Base-by-base conservation (phyloP, 371 early-diverging fungal genomes). In the Mucor velutinosus region DNA sequence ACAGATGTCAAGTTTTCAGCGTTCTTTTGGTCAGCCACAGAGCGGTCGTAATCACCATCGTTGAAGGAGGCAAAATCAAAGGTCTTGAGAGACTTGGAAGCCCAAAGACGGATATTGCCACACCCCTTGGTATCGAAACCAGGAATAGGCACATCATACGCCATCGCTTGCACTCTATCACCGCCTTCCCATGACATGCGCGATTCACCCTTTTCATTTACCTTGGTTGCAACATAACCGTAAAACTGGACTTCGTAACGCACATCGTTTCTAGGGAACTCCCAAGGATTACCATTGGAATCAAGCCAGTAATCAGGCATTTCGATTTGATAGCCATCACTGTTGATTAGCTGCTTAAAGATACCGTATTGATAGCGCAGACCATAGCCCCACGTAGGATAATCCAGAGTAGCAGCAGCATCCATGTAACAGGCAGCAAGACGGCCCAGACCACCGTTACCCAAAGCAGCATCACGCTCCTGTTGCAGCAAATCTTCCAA, bases 21-120 rank as follows among this genome's bases (percentile, higher is more conserved):
- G 7, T 85, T 81, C 72, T 89, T 92, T 76, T 94, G 94, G 51
- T 94, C 95, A 62, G 89, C 93, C 0, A 95, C 93, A 30, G 93
- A 87, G 65, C 91, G 89, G 60, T 92, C 88, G 75, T 96, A 97
- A 76, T 95, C 90, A 72, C 97, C 97, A 23, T 87, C 92, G 74
- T 97, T 97, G 86, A 96, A 96, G 45, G 84, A 80, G 58, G 85
- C 86, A 65, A 95, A 87, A 74, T 95, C 95, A 76, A 94, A 94
- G 65, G 86, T 80, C 35, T 83, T 84, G 57, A 85, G 87, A 15
- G 94, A 90, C 80, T 95, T 93, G 76, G 92, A 87, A 70, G 91
- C 89, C 97, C 97, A 97, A 69, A 97, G 83, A 49, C 97, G 93
- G 66, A 97, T 95, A 82, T 96, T 97, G 81, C 94, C 94, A 76